These are phyloP conservation scores for Xerocomus spinulosus DNA, from an alignment of 768 basidiomycete species.

Conservation along the genomic window DNA sequence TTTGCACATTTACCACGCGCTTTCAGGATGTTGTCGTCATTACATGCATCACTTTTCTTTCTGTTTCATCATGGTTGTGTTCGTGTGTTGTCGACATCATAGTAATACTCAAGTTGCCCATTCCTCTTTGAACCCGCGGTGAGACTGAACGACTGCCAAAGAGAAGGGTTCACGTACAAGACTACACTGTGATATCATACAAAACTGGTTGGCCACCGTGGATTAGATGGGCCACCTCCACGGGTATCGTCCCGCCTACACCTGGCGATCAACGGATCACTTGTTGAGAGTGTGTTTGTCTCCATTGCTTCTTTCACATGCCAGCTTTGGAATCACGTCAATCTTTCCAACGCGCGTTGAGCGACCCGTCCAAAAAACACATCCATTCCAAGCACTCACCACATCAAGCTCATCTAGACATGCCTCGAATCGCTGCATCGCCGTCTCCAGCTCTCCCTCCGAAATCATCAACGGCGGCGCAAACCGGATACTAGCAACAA, in stretches of 20 bases:
- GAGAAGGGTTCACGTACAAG: neutral
- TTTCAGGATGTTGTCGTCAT: neutral
- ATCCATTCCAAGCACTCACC: slow-evolving; percentile 36
- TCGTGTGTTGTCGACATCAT: neutral
- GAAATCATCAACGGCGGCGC: slow-evolving; percentile 92
- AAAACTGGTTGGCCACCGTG: neutral
- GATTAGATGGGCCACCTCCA: too few species aligned
- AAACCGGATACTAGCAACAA: slow-evolving; percentile 73
- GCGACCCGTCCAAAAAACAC: neutral
- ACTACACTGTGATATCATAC: too few species aligned
- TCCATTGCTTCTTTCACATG: neutral
- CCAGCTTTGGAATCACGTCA: slow-evolving; percentile 46
- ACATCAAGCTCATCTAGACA: slow-evolving; percentile 77
- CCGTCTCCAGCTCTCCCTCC: slow-evolving; percentile 77
- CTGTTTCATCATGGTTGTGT: neutral
- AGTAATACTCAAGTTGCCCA: neutral
- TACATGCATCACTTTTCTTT: neutral
- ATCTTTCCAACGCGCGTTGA: slow-evolving; percentile 30
- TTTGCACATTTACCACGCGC: neutral
- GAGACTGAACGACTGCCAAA: neutral
- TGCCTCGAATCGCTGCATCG: slow-evolving; percentile 70
- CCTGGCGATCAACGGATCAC: too few species aligned
- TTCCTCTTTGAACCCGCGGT: neutral
- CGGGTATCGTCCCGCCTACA: too few species aligned
- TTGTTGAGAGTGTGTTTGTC: neutral